Percentiles rank a stretch among this genome's conserved stretches.
Conservation (phyloP, 2,329 filamentous ascomycete genomes). For the Zymoseptoria crescenta region DNA sequence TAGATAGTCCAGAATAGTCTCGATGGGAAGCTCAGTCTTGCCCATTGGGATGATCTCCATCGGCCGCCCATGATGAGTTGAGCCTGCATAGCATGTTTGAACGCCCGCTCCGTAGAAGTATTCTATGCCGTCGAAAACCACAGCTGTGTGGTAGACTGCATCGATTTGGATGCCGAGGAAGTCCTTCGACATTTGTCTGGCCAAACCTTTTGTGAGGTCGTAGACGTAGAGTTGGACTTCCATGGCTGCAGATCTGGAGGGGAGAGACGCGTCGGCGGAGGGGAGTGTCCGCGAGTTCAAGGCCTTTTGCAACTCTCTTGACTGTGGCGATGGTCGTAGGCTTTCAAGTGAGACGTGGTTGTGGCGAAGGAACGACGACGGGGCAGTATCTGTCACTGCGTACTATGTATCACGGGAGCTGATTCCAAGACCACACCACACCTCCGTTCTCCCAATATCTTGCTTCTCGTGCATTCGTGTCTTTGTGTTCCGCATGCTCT, state of each 20-base stretch:
- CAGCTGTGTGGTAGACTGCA: conserved; percentile 89
- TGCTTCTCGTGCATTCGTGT: too few species aligned
- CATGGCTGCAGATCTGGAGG: conserved; percentile 27
- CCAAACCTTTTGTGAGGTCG: conserved; percentile 40
- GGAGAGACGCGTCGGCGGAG: too few species aligned
- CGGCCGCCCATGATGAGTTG: conserved; percentile 78
- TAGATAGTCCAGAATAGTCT: conserved; percentile 79
- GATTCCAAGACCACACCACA: too few species aligned
- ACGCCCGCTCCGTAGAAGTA: conserved; percentile 88
- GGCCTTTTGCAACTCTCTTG: not conserved
- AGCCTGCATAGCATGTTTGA: conserved; percentile 69
- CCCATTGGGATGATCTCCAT: conserved; percentile 71
- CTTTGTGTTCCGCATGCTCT: too few species aligned
- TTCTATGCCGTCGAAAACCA: conserved; percentile 76
- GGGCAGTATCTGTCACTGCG: not conserved
- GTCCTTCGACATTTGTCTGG: conserved; percentile 45
- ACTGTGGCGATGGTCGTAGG: not conserved
- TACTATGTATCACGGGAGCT: not conserved
- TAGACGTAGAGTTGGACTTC: conserved; percentile 46
- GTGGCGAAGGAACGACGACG: not conserved
- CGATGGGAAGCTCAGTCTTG: conserved; percentile 66
- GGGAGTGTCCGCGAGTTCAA: too few species aligned
- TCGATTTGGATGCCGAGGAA: conserved; percentile 68
- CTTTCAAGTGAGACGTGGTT: not conserved
- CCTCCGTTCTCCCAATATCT: too few species aligned